These are phyloP conservation scores for Backusella westeae DNA, from an alignment of 192 early-diverging fungal genomes.

Conservation along the genomic window DNA sequence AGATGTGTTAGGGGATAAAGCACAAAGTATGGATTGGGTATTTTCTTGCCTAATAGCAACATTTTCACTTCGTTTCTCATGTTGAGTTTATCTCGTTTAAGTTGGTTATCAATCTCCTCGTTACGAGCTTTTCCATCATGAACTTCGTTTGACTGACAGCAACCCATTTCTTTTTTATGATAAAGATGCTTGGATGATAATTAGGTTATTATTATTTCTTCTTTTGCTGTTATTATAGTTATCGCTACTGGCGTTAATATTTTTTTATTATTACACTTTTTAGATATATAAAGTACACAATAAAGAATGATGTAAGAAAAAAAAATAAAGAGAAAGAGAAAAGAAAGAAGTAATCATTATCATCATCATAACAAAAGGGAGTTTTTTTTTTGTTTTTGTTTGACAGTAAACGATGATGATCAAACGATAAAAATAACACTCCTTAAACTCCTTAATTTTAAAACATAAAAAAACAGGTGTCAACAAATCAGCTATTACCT, in stretches of 20 bases:
- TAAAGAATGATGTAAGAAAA: neutral
- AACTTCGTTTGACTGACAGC: conserved; percentile 83
- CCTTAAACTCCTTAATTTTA: neutral
- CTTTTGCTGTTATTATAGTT: neutral
- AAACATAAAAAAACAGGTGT: neutral
- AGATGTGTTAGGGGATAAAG: neutral
- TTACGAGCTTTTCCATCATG: conserved; percentile 80
- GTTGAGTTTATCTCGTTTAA: conserved; percentile 78
- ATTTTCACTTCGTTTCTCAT: conserved; percentile 96
- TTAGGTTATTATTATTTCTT: neutral
- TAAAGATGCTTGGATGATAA: no score
- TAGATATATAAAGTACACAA: neutral
- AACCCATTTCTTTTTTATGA: conserved; percentile 69
- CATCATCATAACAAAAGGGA: neutral
- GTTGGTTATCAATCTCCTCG: conserved; percentile 89
- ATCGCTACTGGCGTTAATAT: neutral
- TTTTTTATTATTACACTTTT: neutral
- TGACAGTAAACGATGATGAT: neutral
- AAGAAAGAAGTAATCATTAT: neutral
- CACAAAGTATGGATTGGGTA: neutral
- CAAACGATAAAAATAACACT: neutral
- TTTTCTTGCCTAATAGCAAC: conserved; percentile 75
- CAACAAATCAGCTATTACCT: neutral
- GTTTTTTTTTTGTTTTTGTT: neutral
- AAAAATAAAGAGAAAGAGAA: neutral